These are phyloP conservation scores for Neopestalotiopsis sp. DNA, from an alignment of 2,329 filamentous ascomycete species.

Conservation along the genomic window DNA sequence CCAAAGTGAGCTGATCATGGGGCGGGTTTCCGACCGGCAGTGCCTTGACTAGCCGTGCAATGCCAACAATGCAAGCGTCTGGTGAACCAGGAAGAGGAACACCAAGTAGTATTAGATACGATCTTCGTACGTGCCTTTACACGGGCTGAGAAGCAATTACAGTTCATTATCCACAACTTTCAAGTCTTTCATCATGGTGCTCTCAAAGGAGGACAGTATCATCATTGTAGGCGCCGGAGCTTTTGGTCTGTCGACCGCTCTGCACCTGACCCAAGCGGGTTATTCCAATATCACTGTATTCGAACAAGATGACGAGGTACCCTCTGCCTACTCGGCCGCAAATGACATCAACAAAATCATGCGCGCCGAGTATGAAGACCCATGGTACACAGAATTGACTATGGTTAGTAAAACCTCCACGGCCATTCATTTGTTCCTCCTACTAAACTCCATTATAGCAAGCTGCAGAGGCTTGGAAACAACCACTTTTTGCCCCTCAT, in stretches of 20 bases:
- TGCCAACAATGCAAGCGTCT: background rate
- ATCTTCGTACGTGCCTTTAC: background rate
- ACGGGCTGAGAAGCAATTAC: background rate
- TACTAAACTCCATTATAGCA: background rate
- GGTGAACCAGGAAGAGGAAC: background rate
- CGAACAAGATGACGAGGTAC: constrained; percentile 10
- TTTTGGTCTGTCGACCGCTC: constrained; percentile 8
- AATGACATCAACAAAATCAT: constrained; percentile 15
- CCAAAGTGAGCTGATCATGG: background rate
- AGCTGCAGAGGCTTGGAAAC: constrained; percentile 8
- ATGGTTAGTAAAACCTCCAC: background rate
- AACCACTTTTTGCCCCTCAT: constrained; percentile 9
- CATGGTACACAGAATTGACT: constrained; percentile 5
- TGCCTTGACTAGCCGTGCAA: background rate
- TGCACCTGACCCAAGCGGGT: background rate
- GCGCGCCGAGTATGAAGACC: constrained; percentile 14
- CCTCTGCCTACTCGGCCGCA: constrained; percentile 10
- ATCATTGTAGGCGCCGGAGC: constrained; percentile 17
- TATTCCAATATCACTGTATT: constrained; percentile 14
- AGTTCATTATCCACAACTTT: background rate
- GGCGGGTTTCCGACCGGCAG: background rate
- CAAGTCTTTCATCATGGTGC: background rate
- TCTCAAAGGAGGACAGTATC: constrained; percentile 4
- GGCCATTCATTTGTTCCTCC: too few relatives aligned
- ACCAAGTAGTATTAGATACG: background rate